phyloP scores from a whole-genome alignment of 2,329 filamentous ascomycete genomes.

The Talaromyces sp. region DNA sequence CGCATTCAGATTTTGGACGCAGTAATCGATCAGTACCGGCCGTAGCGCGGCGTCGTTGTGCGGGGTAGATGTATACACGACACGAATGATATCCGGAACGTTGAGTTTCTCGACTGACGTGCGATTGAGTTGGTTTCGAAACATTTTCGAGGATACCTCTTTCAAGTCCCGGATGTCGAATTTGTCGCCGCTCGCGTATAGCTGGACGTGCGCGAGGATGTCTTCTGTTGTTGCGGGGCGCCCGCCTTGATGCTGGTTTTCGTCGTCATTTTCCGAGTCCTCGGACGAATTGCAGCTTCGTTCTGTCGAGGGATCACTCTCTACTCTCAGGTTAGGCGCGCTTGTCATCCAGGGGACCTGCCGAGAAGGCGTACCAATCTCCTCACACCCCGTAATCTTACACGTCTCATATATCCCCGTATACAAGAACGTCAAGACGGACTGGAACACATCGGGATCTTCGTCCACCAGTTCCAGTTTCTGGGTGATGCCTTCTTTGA shows the following conservation, averaged over 20 bases:
- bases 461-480: constrained; percentile 17
- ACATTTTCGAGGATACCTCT: constrained; percentile 18
- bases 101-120: constrained; percentile 15
- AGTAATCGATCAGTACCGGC: constrained; percentile 19
- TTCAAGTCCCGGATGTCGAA: constrained; percentile 19
- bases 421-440: constrained; percentile 20
- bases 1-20: constrained; percentile 16
- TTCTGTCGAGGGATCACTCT: background rate
- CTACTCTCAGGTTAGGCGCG: background rate
- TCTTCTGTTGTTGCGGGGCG: constrained; percentile 18
- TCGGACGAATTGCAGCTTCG: constrained; percentile 15
- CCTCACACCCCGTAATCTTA: constrained; percentile 16
- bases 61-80: constrained; percentile 16
- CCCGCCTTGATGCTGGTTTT: constrained; percentile 6
- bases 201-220: constrained; percentile 18
- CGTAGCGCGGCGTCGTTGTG: constrained; percentile 16
- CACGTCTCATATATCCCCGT: constrained; percentile 20
- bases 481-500: constrained; percentile 25
- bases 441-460: constrained; percentile 19
- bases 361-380: constrained; percentile 1
- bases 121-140: constrained; percentile 18
- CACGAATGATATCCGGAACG: constrained; percentile 13
- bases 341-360: too few relatives aligned
- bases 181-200: constrained; percentile 19
- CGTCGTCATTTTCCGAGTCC: constrained; percentile 19